Conservation (phyloP, 2,329 filamentous ascomycete species). For the Pseudocercospora eumusae region DNA sequence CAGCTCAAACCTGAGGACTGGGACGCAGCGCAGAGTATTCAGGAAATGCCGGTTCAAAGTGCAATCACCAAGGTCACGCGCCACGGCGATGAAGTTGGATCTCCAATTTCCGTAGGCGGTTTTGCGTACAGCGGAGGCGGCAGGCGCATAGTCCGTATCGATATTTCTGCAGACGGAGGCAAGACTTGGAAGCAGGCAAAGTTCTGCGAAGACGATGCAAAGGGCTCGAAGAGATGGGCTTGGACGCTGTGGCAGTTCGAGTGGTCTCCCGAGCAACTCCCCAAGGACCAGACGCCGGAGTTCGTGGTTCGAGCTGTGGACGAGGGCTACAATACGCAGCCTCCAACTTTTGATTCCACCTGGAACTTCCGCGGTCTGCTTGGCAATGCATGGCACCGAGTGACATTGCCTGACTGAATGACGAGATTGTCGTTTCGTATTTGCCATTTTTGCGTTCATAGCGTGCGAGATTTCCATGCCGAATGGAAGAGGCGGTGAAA, state of each 20-base stretch:
- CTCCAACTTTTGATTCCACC: slow-evolving; percentile 60
- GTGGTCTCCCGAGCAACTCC: slow-evolving; percentile 44
- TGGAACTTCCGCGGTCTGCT: slow-evolving; percentile 67
- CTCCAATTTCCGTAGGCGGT: slow-evolving; percentile 50
- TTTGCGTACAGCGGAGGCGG: slow-evolving; percentile 71
- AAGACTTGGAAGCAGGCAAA: slow-evolving; percentile 65
- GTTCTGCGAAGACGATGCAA: slow-evolving; percentile 55
- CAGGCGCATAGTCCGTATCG: slow-evolving; percentile 65
- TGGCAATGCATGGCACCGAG: slow-evolving; percentile 67
- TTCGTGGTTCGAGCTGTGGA: slow-evolving; percentile 68
- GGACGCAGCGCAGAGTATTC: slow-evolving; percentile 64
- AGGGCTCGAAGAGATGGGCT: slow-evolving; percentile 59
- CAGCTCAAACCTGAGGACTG: slow-evolving; percentile 57
- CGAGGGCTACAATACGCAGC: slow-evolving; percentile 67
- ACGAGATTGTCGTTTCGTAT: background rate
- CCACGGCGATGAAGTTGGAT: slow-evolving; percentile 29
- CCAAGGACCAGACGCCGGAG: slow-evolving; percentile 41
- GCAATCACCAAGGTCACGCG: slow-evolving; percentile 56
- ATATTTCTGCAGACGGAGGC: slow-evolving; percentile 65
- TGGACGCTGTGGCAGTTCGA: slow-evolving; percentile 65
- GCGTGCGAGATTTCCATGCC: background rate
- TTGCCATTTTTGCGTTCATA: background rate
- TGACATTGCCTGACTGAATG: slow-evolving; percentile 37
- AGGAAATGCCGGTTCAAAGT: slow-evolving; percentile 68
- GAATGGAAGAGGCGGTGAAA: background rate